Conservation (phyloP, 371 early-diverging fungal species). For the Mucor plumbeus region DNA sequence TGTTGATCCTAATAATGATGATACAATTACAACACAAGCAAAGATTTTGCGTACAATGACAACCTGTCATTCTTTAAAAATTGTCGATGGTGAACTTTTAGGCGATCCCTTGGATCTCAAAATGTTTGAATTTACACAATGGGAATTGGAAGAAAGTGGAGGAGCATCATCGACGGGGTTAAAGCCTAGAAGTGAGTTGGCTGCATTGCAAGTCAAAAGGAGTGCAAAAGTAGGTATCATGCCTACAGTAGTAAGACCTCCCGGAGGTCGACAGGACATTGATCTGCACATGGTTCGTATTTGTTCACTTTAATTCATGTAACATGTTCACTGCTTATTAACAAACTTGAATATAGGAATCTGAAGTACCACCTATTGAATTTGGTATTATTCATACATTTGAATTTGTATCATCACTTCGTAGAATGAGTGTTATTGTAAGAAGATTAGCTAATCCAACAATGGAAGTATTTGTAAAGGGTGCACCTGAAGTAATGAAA, state of each 20-base stretch:
- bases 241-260: slow-evolving; percentile 90
- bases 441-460: slow-evolving; percentile 67
- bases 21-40: slow-evolving; percentile 26
- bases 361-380: slow-evolving; percentile 61
- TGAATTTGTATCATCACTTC: slow-evolving; percentile 93
- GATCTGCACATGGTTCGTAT: slow-evolving; percentile 32
- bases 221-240: slow-evolving; percentile 64
- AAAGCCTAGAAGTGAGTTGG: slow-evolving; percentile 44
- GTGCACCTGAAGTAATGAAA: slow-evolving; percentile 95
- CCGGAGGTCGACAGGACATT: slow-evolving; percentile 57
- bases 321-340: slow-evolving; percentile 1
- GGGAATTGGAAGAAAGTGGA: slow-evolving; percentile 89
- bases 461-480: slow-evolving; percentile 94
- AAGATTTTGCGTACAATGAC: slow-evolving; percentile 81
- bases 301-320: slow-evolving; percentile 10
- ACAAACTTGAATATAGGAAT: not conserved
- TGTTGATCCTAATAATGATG: slow-evolving; percentile 30
- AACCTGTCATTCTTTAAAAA: slow-evolving; percentile 96
- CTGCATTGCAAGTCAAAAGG: slow-evolving; percentile 39
- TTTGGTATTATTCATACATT: slow-evolving; percentile 92
- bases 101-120: slow-evolving; percentile 99
- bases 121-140: slow-evolving; percentile 97
- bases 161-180: slow-evolving; percentile 45
- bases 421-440: slow-evolving; percentile 97
- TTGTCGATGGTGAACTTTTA: slow-evolving; percentile 86